These are phyloP conservation scores for Xerocomellus dryophilus DNA, from an alignment of 768 basidiomycete species.

Conservation along the genomic window DNA sequence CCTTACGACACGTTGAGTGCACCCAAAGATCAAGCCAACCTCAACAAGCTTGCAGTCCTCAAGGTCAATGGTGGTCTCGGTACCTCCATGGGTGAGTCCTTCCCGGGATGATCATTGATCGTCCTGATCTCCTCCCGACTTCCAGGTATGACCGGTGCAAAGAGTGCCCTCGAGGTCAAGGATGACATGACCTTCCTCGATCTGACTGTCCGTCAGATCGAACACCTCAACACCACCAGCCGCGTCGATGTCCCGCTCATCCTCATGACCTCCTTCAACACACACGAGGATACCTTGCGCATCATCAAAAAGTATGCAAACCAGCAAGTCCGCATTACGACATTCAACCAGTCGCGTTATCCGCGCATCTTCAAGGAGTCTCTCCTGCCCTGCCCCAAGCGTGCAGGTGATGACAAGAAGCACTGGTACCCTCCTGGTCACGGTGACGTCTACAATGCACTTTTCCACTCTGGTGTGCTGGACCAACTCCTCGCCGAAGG, in stretches of 20 bases:
- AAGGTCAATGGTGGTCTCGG: conserved; percentile 78
- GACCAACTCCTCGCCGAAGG: conserved; percentile 67
- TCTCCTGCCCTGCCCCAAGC: conserved; percentile 59
- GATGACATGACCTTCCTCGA: conserved; percentile 72
- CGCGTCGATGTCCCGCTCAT: conserved; percentile 72
- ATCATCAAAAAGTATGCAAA: conserved; percentile 81
- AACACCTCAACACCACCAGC: conserved; percentile 64
- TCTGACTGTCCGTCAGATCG: conserved; percentile 59
- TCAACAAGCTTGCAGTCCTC: conserved; percentile 71
- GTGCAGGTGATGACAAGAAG: conserved; percentile 58
- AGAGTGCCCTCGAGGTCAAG: conserved; percentile 72
- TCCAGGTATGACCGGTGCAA: conserved; percentile 57
- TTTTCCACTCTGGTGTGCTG: conserved; percentile 68
- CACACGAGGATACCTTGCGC: conserved; percentile 71
- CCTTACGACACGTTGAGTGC: conserved; percentile 52
- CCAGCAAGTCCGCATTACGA: conserved; percentile 70
- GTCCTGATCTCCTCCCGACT: not conserved
- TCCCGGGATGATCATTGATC: not conserved
- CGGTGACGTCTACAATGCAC: conserved; percentile 71
- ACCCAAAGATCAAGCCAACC: conserved; percentile 44
- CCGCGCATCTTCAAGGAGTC: conserved; percentile 71
- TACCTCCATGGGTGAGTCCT: conserved; percentile 53
- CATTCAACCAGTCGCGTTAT: conserved; percentile 73
- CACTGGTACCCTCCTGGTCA: conserved; percentile 78
- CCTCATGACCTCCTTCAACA: conserved; percentile 82